Conservation (phyloP, 2,329 filamentous ascomycete species). For the Botrytis cinerea region DNA sequence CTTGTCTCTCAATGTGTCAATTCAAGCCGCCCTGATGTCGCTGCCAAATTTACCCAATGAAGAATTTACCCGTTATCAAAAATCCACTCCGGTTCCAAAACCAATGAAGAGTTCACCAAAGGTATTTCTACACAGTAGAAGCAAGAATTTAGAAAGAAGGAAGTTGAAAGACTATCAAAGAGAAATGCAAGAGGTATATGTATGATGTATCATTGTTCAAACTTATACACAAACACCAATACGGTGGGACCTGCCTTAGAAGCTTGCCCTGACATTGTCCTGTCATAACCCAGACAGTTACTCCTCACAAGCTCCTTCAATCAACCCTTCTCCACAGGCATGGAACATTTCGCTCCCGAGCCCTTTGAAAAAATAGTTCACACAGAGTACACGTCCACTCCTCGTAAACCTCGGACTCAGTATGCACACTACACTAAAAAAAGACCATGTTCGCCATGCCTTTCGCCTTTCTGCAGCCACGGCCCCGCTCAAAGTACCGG, state of each 20-base stretch:
- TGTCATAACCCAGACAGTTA: neutral
- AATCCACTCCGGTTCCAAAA: neutral
- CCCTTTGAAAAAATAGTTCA: neutral
- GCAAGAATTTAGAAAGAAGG: neutral
- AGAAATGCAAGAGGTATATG: neutral
- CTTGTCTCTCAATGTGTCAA: neutral
- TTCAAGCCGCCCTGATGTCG: neutral
- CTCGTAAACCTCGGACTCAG: neutral
- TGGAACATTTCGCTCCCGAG: constrained; percentile 7
- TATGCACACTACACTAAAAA: neutral
- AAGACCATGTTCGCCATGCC: neutral
- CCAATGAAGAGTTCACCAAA: neutral
- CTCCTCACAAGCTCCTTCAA: constrained; percentile 9
- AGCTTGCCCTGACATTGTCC: neutral
- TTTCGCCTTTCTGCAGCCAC: neutral
- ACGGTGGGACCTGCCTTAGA: constrained; percentile 5
- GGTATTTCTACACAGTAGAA: neutral
- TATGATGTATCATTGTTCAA: neutral
- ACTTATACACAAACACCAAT: neutral
- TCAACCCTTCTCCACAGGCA: constrained; percentile 13
- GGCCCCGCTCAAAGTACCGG: constrained; percentile 3
- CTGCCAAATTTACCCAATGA: neutral
- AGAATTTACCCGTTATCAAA: neutral
- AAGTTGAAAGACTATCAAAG: neutral
- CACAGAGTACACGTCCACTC: neutral